Percentiles rank a stretch among this genome's conserved stretches.
Conservation (phyloP, 1,284 basidiomycete species). For the Somion occarium region DNA sequence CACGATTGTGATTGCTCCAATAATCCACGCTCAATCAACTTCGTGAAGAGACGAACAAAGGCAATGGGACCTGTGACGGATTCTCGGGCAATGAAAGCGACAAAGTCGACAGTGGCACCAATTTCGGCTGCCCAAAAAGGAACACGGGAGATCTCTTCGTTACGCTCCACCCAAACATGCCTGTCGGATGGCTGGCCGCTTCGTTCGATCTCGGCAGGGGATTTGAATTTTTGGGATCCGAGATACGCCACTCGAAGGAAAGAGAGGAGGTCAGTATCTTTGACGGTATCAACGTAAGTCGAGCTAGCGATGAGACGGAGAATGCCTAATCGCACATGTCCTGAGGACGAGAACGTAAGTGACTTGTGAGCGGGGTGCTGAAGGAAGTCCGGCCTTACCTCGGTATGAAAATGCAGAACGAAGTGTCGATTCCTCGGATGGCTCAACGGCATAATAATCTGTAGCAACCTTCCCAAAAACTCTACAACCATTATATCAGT, state of each 20-base stretch:
- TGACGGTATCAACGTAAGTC: conserved; percentile 1
- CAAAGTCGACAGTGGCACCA: background rate
- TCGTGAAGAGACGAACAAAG: conserved; percentile 3
- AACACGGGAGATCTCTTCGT: background rate
- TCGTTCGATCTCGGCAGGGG: background rate
- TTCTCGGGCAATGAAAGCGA: background rate
- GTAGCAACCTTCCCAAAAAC: background rate
- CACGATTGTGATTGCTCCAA: conserved; percentile 2
- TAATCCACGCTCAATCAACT: conserved; percentile 3
- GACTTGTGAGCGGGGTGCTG: background rate
- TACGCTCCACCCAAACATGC: background rate
- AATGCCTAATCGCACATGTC: background rate
- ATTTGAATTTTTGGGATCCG: background rate
- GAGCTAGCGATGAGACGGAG: conserved; percentile 4
- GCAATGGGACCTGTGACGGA: conserved; percentile 5
- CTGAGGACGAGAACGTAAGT: too few species aligned
- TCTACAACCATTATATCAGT: background rate
- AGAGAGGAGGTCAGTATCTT: conserved; percentile 6
- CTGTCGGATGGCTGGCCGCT: background rate
- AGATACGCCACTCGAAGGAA: conserved; percentile 8
- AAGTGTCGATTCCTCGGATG: background rate
- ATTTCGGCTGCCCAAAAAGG: background rate
- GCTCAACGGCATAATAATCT: conserved; percentile 2
- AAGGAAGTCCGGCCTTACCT: background rate
- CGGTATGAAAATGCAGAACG: background rate